phyloP scores from a whole-genome alignment of 176 grass and related monocot genomes.

The Cenchrus americanus region DNA sequence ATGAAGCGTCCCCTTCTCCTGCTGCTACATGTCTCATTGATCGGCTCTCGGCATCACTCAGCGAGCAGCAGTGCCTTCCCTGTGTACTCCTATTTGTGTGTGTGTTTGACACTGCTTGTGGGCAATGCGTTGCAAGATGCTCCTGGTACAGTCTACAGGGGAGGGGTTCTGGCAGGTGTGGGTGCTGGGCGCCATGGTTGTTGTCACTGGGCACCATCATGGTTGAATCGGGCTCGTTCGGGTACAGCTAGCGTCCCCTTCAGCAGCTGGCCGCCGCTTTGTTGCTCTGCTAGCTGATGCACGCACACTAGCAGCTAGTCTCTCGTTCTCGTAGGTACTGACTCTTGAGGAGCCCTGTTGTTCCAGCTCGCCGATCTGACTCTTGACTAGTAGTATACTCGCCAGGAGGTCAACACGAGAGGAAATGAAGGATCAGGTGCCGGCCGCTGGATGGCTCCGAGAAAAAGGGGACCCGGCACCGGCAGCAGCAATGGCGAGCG shows the following conservation, averaged over 20 bases:
- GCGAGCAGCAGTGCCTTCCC: neutral
- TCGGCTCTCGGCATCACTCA: neutral
- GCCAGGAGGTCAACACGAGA: constrained; percentile 17
- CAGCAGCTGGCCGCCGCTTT: neutral
- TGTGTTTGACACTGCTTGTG: neutral
- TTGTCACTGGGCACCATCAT: constrained; percentile 6
- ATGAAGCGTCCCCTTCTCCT: neutral
- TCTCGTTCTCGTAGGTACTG: neutral
- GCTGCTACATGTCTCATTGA: neutral
- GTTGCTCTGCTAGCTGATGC: neutral
- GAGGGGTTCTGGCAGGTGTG: neutral
- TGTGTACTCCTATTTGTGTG: neutral
- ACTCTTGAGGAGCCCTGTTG: neutral
- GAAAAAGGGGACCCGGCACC: neutral
- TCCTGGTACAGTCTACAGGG: neutral
- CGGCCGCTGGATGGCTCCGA: neutral
- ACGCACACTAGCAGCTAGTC: neutral
- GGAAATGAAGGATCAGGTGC: neutral
- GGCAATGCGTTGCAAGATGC: neutral
- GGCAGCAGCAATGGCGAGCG: neutral
- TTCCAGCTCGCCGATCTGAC: constrained; percentile 16
- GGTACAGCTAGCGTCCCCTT: neutral
- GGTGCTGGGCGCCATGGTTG: neutral
- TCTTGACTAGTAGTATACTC: neutral
- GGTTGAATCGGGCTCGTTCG: constrained; percentile 27